A percentile compares a stretch with the other conserved stretches of the same genome.
Evolutionary conservation across 306 rosid genomes (phyloP).

Genomic region (Crataegus laevigata): DNA sequence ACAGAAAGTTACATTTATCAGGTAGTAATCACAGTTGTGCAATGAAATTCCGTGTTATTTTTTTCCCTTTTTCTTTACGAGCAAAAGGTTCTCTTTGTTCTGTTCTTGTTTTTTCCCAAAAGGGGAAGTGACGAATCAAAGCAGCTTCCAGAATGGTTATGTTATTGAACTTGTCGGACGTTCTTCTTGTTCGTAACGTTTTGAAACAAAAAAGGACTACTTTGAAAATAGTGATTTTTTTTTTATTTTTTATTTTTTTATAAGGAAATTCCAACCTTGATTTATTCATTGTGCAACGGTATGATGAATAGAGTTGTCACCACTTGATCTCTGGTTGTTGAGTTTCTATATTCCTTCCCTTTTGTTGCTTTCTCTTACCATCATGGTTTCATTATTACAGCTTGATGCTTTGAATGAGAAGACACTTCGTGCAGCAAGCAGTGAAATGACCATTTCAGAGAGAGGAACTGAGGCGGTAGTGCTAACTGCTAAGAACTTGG

Average conservation of each 20-base stretch:
- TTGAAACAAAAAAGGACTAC: background rate
- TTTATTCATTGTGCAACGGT: background rate
- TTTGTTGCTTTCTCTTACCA: slow-evolving; percentile 24
- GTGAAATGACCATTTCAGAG: slow-evolving; percentile 14
- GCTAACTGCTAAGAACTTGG: slow-evolving; percentile 4
- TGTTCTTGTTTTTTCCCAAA: background rate
- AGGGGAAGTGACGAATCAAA: background rate
- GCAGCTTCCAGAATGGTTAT: background rate
- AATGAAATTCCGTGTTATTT: slow-evolving; percentile 6
- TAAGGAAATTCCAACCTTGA: background rate
- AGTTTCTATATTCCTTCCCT: background rate
- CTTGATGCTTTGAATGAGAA: slow-evolving; percentile 78
- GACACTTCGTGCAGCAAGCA: slow-evolving; percentile 19
- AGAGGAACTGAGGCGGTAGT: slow-evolving; percentile 39
- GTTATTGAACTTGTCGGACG: background rate
- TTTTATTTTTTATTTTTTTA: background rate
- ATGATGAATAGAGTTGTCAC: background rate
- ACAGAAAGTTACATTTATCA: slow-evolving; percentile 86
- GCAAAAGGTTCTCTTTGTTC: background rate
- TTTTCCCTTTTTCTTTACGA: background rate
- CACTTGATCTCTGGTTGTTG: background rate
- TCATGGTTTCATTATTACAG: slow-evolving; percentile 36
- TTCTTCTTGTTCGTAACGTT: background rate
- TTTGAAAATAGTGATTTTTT: background rate
- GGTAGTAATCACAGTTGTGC: slow-evolving; percentile 34